Conservation (phyloP, 1,284 basidiomycete genomes). For the Termitomyces sp. region DNA sequence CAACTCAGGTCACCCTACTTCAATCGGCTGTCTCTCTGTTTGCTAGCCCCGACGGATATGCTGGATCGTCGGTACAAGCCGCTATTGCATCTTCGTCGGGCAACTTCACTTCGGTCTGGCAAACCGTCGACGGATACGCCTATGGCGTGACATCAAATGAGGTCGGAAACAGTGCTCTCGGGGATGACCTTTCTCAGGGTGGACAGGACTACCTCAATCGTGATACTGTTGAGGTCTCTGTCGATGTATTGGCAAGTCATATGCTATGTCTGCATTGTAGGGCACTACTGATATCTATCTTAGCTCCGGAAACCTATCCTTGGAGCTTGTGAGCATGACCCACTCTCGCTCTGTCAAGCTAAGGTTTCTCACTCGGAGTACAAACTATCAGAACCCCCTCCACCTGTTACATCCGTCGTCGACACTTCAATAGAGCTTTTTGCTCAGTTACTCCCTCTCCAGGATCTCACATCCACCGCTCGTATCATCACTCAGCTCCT, state of each 20-base stretch:
- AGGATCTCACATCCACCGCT: conserved; percentile 67
- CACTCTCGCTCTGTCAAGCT: conserved; percentile 67
- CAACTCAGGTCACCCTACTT: conserved; percentile 77
- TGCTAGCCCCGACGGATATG: conserved; percentile 76
- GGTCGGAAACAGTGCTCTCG: conserved; percentile 26
- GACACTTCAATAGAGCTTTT: conserved; percentile 90
- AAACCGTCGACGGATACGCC: conserved; percentile 83
- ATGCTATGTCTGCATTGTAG: conserved; percentile 2
- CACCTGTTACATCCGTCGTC: conserved; percentile 80
- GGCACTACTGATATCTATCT: conserved; percentile 7
- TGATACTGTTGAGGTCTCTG: conserved; percentile 72
- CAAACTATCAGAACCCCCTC: conserved; percentile 57
- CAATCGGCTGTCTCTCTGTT: conserved; percentile 83
- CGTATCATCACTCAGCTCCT: conserved; percentile 69
- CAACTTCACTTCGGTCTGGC: conserved; percentile 84
- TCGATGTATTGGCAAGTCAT: conserved; percentile 64
- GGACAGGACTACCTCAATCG: conserved; percentile 65
- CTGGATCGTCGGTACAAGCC: conserved; percentile 85
- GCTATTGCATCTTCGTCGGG: conserved; percentile 88
- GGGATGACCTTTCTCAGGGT: conserved; percentile 28
- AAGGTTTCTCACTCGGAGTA: conserved; percentile 38
- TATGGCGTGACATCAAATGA: conserved; percentile 85
- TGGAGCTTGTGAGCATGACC: conserved; percentile 84
- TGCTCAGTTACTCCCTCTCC: conserved; percentile 72
- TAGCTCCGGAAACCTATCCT: conserved; percentile 79